phyloP scores from a whole-genome alignment of 2,329 filamentous ascomycete genomes.

The Diplodia seriata region DNA sequence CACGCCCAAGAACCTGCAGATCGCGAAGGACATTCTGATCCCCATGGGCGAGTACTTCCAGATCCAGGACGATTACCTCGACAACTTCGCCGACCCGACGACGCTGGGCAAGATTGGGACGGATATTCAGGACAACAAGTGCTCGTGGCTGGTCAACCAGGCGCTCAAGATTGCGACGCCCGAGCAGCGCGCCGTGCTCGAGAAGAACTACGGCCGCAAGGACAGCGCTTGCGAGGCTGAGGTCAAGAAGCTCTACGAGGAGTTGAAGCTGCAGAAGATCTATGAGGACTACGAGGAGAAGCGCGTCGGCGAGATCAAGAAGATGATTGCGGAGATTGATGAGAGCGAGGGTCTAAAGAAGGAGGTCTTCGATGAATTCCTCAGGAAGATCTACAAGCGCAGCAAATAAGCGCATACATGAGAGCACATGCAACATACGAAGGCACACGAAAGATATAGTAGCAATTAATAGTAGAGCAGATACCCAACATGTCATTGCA shows the following conservation, averaged over 20 bases:
- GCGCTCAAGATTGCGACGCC: conserved; percentile 80
- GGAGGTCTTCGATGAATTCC: conserved; percentile 85
- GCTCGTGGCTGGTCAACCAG: conserved; percentile 97
- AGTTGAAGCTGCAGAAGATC: conserved; percentile 80
- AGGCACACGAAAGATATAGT: background rate
- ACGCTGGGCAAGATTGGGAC: conserved; percentile 98
- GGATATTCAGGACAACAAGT: conserved; percentile 99
- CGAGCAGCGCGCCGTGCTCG: conserved; percentile 85
- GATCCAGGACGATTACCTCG: conserved; percentile 97
- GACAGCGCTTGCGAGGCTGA: conserved; percentile 80
- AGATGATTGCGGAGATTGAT: conserved; percentile 79
- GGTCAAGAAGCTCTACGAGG: conserved; percentile 88
- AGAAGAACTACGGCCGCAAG: conserved; percentile 94
- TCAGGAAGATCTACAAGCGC: conserved; percentile 97
- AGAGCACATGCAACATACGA: background rate
- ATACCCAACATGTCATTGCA: conserved; percentile 21
- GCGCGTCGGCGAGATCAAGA: conserved; percentile 76
- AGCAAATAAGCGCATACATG: conserved; percentile 70
- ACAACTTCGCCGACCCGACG: conserved; percentile 92
- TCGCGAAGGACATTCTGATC: conserved; percentile 89
- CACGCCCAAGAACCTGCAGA: conserved; percentile 85
- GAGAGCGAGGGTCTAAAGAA: conserved; percentile 90
- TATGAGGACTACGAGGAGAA: conserved; percentile 93
- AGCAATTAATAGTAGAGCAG: conserved; percentile 27
- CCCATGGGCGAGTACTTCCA: conserved; percentile 99